A percentile compares a stretch with the other conserved stretches of the same genome.
Evolutionary conservation across 805 yeast species (phyloP).

Genomic region (Allodekkera sacchari): DNA sequence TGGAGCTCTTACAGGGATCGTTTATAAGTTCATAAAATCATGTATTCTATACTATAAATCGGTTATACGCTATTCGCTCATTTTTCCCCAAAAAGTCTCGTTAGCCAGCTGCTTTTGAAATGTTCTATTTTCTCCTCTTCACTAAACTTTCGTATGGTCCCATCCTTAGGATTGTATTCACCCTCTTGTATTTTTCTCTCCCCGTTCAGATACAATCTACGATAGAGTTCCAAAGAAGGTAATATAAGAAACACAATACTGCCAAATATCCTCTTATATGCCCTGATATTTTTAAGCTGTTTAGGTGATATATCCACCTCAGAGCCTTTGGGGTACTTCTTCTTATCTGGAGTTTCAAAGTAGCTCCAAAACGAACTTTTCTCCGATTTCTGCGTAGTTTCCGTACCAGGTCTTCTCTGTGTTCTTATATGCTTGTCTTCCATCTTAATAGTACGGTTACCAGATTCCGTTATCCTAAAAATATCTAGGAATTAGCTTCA

Average conservation of each 20-base stretch:
- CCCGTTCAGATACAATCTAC: conserved; percentile 29
- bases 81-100: conserved; percentile 35
- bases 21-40: too few species aligned
- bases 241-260: conserved; percentile 21
- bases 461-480: too few species aligned
- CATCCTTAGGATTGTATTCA: conserved; percentile 33
- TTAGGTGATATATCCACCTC: conserved; percentile 12
- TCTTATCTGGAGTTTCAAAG: too few species aligned
- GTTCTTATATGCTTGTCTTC: too few species aligned
- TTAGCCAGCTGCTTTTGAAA: conserved; percentile 31
- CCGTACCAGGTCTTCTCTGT: too few species aligned
- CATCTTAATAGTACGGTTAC: too few species aligned
- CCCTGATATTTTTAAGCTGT: conserved; percentile 17
- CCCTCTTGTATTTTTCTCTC: conserved; percentile 39
- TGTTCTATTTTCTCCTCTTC: conserved; percentile 31
- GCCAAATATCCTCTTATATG: conserved; percentile 23
- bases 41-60: background rate
- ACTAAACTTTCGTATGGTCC: conserved; percentile 33
- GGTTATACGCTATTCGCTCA: conserved; percentile 21
- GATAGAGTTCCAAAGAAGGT: conserved; percentile 25
- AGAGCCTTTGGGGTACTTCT: too few species aligned
- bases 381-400: too few species aligned
- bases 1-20: too few species aligned
- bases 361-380: too few species aligned
- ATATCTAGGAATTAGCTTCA: too few species aligned